Percentiles rank a stretch among this genome's conserved stretches.
Evolutionary conservation across 345 rosid genomes (phyloP).

Genomic region (Clarkia xantiana): DNA sequence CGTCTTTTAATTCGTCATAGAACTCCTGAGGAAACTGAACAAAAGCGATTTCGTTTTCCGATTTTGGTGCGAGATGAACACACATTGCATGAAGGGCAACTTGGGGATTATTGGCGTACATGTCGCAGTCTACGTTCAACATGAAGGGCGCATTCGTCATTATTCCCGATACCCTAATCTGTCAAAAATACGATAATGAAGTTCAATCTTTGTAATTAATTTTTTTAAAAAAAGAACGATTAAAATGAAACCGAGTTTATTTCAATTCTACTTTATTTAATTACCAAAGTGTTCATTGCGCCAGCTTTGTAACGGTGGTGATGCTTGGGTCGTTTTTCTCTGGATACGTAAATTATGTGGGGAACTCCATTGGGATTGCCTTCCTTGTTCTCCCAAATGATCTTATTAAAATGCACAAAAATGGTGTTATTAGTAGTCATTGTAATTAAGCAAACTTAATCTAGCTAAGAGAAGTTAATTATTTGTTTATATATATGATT

Average conservation of each 20-base stretch:
- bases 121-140: slow-evolving; percentile 72
- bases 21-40: slow-evolving; percentile 41
- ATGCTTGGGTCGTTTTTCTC: slow-evolving; percentile 45
- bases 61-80: slow-evolving; percentile 15
- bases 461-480: no score
- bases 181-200: not conserved
- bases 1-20: slow-evolving; percentile 23
- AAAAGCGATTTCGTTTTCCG: slow-evolving; percentile 20
- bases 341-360: slow-evolving; percentile 41
- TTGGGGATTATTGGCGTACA: slow-evolving; percentile 42
- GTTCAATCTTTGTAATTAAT: no score
- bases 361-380: slow-evolving; percentile 29
- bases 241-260: no score
- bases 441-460: no score
- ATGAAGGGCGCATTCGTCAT: slow-evolving; percentile 65
- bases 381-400: slow-evolving; percentile 35
- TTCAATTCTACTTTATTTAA: no score
- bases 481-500: no score
- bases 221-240: no score
- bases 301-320: slow-evolving; percentile 59
- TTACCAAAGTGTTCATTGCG: slow-evolving; percentile 67
- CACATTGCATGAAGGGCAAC: slow-evolving; percentile 41
- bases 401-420: slow-evolving; percentile 12
- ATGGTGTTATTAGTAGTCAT: no score
- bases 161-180: slow-evolving; percentile 43